Evolutionary conservation across 1,139 yeast genomes (phyloP).

Genomic region (Schwanniomyces etchellsii): DNA sequence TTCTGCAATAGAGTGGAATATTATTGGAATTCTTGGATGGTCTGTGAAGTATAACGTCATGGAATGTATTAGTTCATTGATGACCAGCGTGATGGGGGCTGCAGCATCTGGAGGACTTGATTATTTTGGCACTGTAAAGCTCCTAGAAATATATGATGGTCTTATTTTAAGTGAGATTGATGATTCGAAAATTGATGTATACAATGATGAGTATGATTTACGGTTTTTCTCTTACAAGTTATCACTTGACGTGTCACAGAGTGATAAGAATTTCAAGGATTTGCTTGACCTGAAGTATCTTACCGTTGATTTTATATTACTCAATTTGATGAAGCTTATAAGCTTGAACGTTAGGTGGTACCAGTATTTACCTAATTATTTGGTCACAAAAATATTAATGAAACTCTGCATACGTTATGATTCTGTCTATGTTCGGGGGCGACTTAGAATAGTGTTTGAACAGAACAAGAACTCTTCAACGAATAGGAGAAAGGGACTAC

Average conservation of each 20-base stretch:
- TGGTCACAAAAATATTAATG: constrained; percentile 22
- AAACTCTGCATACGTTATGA: constrained; percentile 29
- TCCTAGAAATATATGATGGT: constrained; percentile 37
- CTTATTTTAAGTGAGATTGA: constrained; percentile 30
- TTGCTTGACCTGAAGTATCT: constrained; percentile 25
- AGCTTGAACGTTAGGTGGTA: constrained; percentile 43
- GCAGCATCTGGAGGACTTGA: constrained; percentile 31
- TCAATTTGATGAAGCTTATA: constrained; percentile 27
- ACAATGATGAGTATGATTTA: constrained; percentile 24
- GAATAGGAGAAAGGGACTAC: constrained; percentile 5
- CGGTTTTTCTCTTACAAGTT: constrained; percentile 29
- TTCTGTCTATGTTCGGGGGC: constrained; percentile 25
- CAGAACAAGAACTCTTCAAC: constrained; percentile 18
- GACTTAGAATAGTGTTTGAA: constrained; percentile 30
- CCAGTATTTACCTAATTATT: constrained; percentile 29
- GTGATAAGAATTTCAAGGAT: constrained; percentile 19
- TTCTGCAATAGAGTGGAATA: constrained; percentile 40
- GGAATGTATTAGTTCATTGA: constrained; percentile 33
- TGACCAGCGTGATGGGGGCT: constrained; percentile 34
- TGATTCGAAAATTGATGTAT: constrained; percentile 26
- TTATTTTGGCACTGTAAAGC: constrained; percentile 33
- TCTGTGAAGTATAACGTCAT: constrained; percentile 33
- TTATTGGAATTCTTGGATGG: constrained; percentile 39
- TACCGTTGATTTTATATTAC: constrained; percentile 29
- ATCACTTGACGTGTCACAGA: constrained; percentile 22